A percentile compares a stretch with the other conserved stretches of the same genome.
Evolutionary conservation across 129 eudicot genomes (phyloP).

Genomic region (Dittrichia graveolens): DNA sequence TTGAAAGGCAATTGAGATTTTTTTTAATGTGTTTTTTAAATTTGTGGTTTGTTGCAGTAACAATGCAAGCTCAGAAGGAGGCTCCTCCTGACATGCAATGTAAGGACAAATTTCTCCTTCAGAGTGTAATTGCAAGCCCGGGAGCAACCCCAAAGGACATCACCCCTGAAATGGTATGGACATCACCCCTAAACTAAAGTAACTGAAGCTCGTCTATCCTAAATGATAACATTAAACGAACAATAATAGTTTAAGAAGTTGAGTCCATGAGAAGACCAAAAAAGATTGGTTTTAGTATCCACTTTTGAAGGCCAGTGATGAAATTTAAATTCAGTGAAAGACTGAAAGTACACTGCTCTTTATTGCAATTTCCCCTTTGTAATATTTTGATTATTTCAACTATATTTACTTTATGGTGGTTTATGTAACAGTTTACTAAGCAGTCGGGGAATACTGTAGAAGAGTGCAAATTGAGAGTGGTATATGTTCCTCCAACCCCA

Average conservation of each 20-base stretch:
- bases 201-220: background rate
- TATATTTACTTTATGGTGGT: background rate
- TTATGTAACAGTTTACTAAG: conserved; percentile 64
- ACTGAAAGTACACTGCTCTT: background rate
- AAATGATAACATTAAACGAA: no score
- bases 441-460: conserved; percentile 68
- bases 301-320: background rate
- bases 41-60: conserved; percentile 47
- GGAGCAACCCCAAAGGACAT: conserved; percentile 69
- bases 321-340: background rate
- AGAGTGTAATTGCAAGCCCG: conserved; percentile 62
- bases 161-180: conserved; percentile 78
- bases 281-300: background rate
- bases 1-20: background rate
- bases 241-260: background rate
- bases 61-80: conserved; percentile 98
- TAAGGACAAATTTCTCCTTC: conserved; percentile 92
- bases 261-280: background rate
- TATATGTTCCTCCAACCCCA: conserved; percentile 66
- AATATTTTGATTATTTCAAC: conserved; percentile 7
- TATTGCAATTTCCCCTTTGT: background rate
- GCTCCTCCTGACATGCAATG: conserved; percentile 95
- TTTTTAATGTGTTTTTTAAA: background rate
- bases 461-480: conserved; percentile 83
- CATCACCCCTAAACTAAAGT: background rate